Conservation (phyloP, 495 filamentous ascomycete genomes). For the Penicillium waksmanii region DNA sequence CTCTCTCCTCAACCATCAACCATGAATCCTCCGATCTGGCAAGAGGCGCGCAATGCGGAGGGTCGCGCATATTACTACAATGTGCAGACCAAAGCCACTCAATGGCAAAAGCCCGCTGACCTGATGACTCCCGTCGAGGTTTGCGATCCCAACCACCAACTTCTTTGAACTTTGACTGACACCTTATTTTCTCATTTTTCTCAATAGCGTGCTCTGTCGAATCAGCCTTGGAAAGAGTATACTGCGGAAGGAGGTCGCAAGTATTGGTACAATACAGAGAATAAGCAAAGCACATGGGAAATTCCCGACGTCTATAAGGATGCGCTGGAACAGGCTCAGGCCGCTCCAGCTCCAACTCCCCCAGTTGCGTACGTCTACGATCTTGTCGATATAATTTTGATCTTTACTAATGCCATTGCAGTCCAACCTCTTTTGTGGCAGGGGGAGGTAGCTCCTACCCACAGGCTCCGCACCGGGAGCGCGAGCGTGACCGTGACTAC, state of each 20-base stretch:
- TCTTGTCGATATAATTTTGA: background rate
- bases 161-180: slow-evolving; percentile 15
- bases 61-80: slow-evolving; percentile 96
- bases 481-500: slow-evolving; percentile 41
- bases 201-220: slow-evolving; percentile 74
- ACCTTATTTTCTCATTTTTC: slow-evolving; percentile 1
- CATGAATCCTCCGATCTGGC: slow-evolving; percentile 78
- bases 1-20: slow-evolving; percentile 10
- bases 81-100: slow-evolving; percentile 78
- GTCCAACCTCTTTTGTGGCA: slow-evolving; percentile 66
- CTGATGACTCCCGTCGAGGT: slow-evolving; percentile 89
- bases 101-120: slow-evolving; percentile 92
- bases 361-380: slow-evolving; percentile 61
- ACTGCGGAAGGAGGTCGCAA: slow-evolving; percentile 82
- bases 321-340: slow-evolving; percentile 62
- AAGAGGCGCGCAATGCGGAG: slow-evolving; percentile 80
- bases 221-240: slow-evolving; percentile 93
- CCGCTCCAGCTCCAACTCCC: slow-evolving; percentile 46
- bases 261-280: slow-evolving; percentile 93
- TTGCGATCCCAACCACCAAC: slow-evolving; percentile 26
- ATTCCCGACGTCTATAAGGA: slow-evolving; percentile 85
- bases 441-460: slow-evolving; percentile 61
- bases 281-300: slow-evolving; percentile 91
- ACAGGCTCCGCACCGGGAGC: background rate
- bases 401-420: slow-evolving; percentile 40